Percentiles rank a stretch among this genome's conserved stretches.
phyloP scores from a whole-genome alignment of 2,329 filamentous ascomycete genomes.

The Grosmannia huntii region DNA sequence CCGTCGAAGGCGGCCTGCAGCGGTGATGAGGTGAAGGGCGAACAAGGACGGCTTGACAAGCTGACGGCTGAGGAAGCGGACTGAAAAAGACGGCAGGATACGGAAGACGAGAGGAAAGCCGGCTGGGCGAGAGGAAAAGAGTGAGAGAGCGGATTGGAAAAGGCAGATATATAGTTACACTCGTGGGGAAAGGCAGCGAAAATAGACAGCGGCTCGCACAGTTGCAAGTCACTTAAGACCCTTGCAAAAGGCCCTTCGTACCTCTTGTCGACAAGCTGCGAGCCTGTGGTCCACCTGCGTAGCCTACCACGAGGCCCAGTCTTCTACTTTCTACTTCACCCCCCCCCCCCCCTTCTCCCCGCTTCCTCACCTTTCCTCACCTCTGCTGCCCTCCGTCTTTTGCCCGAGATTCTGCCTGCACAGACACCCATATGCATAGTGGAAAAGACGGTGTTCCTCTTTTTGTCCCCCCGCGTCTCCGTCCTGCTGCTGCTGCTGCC shows the following conservation, averaged over 20 bases:
- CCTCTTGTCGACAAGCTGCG: not conserved
- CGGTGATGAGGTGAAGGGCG: not conserved
- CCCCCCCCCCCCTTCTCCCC: not conserved
- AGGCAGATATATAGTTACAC: slow-evolving; percentile 1
- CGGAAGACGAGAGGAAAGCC: not conserved
- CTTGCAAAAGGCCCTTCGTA: not conserved
- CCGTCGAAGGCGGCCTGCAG: not conserved
- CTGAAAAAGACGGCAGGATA: not conserved
- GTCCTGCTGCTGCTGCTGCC: not conserved
- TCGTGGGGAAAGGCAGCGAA: not conserved
- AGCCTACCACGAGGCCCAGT: not conserved
- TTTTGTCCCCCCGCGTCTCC: not conserved
- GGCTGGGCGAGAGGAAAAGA: not conserved
- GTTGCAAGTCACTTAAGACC: not conserved
- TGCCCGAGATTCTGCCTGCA: not conserved
- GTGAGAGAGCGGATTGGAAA: not conserved
- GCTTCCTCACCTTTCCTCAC: not conserved
- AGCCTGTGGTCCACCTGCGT: not conserved
- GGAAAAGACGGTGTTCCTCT: not conserved
- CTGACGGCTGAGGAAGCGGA: not conserved
- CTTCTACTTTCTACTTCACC: not conserved
- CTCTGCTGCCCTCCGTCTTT: not conserved
- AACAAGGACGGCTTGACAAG: not conserved
- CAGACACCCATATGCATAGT: not conserved
- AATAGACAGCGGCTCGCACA: not conserved